Conservation (phyloP, 1,284 basidiomycete genomes). For the Puccinia triticina region DNA sequence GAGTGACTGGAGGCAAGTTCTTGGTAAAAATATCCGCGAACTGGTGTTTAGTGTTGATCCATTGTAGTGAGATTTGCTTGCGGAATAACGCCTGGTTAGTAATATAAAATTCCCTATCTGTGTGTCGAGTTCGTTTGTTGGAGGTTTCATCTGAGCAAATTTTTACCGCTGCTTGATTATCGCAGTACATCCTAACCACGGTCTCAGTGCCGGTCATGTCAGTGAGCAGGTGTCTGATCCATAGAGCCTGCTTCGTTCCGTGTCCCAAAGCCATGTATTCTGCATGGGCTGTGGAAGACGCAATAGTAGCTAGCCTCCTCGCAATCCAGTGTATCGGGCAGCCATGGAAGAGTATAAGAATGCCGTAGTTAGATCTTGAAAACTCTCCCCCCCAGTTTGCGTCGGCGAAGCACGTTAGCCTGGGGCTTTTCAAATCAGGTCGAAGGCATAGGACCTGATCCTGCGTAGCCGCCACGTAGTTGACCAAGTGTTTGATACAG, state of each 20-base stretch:
- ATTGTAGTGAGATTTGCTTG: not conserved
- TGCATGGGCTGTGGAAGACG: too few species aligned
- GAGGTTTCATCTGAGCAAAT: not conserved
- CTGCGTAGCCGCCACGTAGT: too few species aligned
- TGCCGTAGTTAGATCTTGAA: not conserved
- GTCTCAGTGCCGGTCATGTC: not conserved
- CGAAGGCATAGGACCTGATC: too few species aligned
- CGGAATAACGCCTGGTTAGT: not conserved
- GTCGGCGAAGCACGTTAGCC: not conserved
- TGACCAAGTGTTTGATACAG: too few species aligned
- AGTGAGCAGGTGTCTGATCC: not conserved
- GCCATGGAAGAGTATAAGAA: not conserved
- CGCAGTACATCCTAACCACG: not conserved
- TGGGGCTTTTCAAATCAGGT: too few species aligned
- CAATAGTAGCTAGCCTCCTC: too few species aligned
- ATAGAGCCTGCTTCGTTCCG: not conserved
- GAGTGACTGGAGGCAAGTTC: not conserved
- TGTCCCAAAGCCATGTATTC: too few species aligned
- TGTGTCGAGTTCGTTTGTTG: not conserved
- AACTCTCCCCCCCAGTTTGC: constrained; percentile 9
- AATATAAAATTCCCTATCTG: not conserved
- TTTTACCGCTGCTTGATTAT: not conserved
- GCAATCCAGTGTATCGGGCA: not conserved
- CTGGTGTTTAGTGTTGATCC: not conserved
- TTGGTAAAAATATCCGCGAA: not conserved